A percentile compares a stretch with the other conserved stretches of the same genome.
Evolutionary conservation across 179 eudicot species (phyloP).

Genomic region (Pouteria campechiana): DNA sequence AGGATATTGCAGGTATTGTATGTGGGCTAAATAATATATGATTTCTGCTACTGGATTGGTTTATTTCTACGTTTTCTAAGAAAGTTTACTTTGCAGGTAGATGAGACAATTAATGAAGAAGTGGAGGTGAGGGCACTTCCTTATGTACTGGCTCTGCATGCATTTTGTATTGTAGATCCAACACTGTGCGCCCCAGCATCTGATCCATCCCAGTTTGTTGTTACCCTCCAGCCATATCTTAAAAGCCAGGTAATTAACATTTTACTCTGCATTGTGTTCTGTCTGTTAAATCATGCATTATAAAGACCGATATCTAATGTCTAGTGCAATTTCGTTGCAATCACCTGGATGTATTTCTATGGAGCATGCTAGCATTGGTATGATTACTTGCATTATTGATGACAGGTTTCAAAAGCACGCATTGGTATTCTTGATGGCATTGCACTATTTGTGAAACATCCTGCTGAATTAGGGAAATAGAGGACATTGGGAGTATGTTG

Average conservation of each 20-base stretch:
- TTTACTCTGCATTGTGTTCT: no score
- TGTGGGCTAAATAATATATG: slow-evolving; percentile 1
- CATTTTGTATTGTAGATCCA: slow-evolving; percentile 92
- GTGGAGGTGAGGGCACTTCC: slow-evolving; percentile 71
- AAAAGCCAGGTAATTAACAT: slow-evolving; percentile 64
- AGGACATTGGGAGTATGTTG: no score
- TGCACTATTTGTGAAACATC: no score
- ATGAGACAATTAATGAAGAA: slow-evolving; percentile 58
- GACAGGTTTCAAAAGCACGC: no score
- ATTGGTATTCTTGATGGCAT: no score
- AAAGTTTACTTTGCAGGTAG: slow-evolving; percentile 35
- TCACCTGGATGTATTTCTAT: background rate
- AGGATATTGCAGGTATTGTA: slow-evolving; percentile 72
- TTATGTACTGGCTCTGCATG: slow-evolving; percentile 78
- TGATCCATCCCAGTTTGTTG: slow-evolving; percentile 94
- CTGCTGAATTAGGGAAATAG: no score
- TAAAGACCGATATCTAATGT: no score
- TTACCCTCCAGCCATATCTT: slow-evolving; percentile 91
- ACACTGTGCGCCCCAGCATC: slow-evolving; percentile 93
- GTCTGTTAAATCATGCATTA: no score
- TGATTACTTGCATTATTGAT: no score
- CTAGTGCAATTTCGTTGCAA: background rate
- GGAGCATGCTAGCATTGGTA: no score
- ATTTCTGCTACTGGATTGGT: slow-evolving; percentile 1
- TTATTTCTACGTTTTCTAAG: background rate